phyloP scores from a whole-genome alignment of 768 basidiomycete species.

The Suillus ampliporus region DNA sequence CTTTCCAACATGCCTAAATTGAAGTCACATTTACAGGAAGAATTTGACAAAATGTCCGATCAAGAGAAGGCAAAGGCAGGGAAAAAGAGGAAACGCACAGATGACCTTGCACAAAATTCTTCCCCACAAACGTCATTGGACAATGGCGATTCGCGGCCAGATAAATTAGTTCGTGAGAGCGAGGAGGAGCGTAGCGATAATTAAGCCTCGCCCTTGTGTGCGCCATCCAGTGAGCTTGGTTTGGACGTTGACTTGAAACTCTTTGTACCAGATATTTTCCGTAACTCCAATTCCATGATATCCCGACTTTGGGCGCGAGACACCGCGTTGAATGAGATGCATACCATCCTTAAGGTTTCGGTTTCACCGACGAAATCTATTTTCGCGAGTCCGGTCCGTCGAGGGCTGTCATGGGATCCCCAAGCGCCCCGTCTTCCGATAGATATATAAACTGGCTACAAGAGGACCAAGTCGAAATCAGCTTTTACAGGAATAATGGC shows the following conservation, averaged over 20 bases:
- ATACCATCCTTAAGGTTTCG: background rate
- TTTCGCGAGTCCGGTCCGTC: background rate
- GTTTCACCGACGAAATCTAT: background rate
- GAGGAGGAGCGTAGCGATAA: background rate
- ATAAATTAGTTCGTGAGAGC: background rate
- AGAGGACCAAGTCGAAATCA: background rate
- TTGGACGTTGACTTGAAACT: background rate
- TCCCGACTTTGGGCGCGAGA: background rate
- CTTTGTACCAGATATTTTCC: background rate
- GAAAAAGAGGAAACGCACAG: constrained; percentile 47
- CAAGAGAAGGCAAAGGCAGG: constrained; percentile 47
- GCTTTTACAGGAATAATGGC: constrained; percentile 9
- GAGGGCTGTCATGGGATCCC: background rate
- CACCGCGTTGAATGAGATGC: background rate
- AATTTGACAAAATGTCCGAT: constrained; percentile 61
- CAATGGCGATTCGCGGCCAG: background rate
- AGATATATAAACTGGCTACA: background rate
- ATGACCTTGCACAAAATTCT: constrained; percentile 11
- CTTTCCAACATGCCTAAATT: constrained; percentile 77
- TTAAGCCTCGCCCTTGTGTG: background rate
- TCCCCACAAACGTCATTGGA: background rate
- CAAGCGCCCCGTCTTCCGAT: background rate
- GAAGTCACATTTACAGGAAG: constrained; percentile 76
- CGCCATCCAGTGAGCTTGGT: background rate
- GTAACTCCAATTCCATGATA: background rate